Evolutionary conservation across 345 rosid genomes (phyloP), one percentile per base, ranked within the genome.

Genomic region (Camelina hispida): DNA sequence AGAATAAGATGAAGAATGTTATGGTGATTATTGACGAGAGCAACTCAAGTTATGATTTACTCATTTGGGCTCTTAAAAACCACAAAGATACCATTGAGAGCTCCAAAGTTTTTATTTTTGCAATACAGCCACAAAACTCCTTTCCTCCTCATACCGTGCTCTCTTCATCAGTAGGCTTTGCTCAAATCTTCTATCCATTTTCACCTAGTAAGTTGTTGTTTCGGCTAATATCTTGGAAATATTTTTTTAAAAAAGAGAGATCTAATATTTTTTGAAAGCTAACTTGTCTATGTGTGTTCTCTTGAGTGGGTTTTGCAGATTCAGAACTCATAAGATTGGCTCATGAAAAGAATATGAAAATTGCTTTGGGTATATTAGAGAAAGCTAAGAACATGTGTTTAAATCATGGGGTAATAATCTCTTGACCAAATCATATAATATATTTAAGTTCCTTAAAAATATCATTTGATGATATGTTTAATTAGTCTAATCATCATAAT

Each of bases 21-120:
- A 85, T 87, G 91, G 76, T 87, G 73, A 73, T 72, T 38, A 82
- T 87, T 68, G 91, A 85, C 35, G 88, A 85, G 79, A 79, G 55
- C 30, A 81, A 77, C 25, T 74, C 75, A 61, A 87, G 86, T 74
- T 79, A 83, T 68, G 40, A 77, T 42, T 81, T 82, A 11, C 85
- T 87, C 65, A 66, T 73, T 48, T 87, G 87, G 87, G 86, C 72
- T 15, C 85, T 87, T 46, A 52, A 75, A 60, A 77, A 82, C 54
- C 88, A 85, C 22, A 83, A 82, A 67, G 81, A 83, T 44, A 20
- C 58, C 13, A 54, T 73, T 28, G 43, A 67, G 1, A 63, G 62
- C 71, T 72, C 77, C 6, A 71, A 79, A 28, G 68, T 85, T 48
- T 18, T 82, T 15, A 56, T 83, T 17, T 75, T 79, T 55, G 73